Percentiles rank a stretch among this genome's conserved stretches.
phyloP scores from a whole-genome alignment of 371 early-diverging fungal species.

The Rhizomucor pusillus region DNA sequence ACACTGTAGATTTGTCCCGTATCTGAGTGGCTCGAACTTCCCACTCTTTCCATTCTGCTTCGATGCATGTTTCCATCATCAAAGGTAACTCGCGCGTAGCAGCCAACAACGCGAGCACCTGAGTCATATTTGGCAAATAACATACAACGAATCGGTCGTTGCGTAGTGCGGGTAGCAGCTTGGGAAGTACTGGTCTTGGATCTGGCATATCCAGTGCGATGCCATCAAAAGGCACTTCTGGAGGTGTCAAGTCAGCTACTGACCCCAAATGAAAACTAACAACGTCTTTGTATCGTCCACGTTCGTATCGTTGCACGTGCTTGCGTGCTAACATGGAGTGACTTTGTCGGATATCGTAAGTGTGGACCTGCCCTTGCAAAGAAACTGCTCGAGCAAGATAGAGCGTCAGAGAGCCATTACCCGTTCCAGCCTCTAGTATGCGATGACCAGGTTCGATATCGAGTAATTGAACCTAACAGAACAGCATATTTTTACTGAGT shows the following conservation, averaged over 20 bases:
- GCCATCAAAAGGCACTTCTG: slow-evolving; percentile 53
- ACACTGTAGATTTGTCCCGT: slow-evolving; percentile 31
- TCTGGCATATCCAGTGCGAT: slow-evolving; percentile 73
- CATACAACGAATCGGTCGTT: slow-evolving; percentile 68
- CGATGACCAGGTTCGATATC: slow-evolving; percentile 64
- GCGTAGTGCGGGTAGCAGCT: slow-evolving; percentile 43
- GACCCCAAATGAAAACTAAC: slow-evolving; percentile 56
- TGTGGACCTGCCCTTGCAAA: slow-evolving; percentile 46
- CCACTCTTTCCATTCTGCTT: slow-evolving; percentile 74
- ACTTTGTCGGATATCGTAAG: slow-evolving; percentile 58
- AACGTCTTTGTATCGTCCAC: slow-evolving; percentile 49
- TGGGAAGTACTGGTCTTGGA: slow-evolving; percentile 50
- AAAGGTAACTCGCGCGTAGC: slow-evolving; percentile 45
- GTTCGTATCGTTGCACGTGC: slow-evolving; percentile 53
- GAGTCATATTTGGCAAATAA: slow-evolving; percentile 79
- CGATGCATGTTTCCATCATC: slow-evolving; percentile 59
- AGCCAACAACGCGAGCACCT: slow-evolving; percentile 60
- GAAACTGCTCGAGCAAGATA: slow-evolving; percentile 66
- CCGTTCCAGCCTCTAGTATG: slow-evolving; percentile 76
- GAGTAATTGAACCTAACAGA: slow-evolving; percentile 47
- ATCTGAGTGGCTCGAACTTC: slow-evolving; percentile 63
- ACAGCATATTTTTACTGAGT: not conserved
- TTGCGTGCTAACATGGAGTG: slow-evolving; percentile 54
- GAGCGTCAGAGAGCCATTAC: slow-evolving; percentile 70
- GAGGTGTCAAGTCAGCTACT: slow-evolving; percentile 29